Base-by-base conservation (phyloP, 2,329 filamentous ascomycete species). In the Geosmithia morbida region DNA sequence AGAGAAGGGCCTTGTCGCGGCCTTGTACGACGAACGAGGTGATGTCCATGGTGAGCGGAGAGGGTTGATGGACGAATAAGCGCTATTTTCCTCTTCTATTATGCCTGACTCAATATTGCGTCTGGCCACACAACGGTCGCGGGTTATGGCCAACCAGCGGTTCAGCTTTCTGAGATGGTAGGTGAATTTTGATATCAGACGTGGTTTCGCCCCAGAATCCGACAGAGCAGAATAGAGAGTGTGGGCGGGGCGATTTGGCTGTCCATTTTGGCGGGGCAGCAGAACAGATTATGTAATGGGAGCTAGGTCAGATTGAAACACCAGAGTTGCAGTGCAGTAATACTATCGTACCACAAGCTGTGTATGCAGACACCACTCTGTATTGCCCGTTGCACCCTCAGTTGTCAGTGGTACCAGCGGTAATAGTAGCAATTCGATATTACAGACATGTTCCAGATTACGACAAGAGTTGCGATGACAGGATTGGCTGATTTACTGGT, bases 11-110 rank as follows among this genome's bases (percentile, higher is more conserved):
- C 58, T 85, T 78, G 62, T 94, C 85, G 52, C 92, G 77, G 54
- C 84, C 81, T 47, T 81, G 79, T 59, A 88, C 76, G 55, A 97
- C 71, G 53, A 87, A 89, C 55, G 79, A 79, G 48, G 92, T 97
- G 65, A 97, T 87, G 53, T 96, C 87, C 90, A 97, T 96, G 40
- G 14, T 46, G 17, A 19, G 41, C 19, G 19, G 8, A 18, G 40
- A 11, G 40, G n/a, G 40, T 6, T 16, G 14, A 16, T 42, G 33
- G 33, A 11, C 33, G 14, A 37, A 37, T 5, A 16, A 13, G 33
- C 11, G 33, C 11, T 37, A 16, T 5, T 7, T 11, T 37, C 33
- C 13, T 37, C 14, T 16, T 37, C 14, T 37, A 11, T 30, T 11
- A 30, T 37, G 11, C 33, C 33, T 37, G 33, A 4, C 22, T 26